phyloP scores from a whole-genome alignment of 192 early-diverging fungal species.

The Backusella psychrophila region DNA sequence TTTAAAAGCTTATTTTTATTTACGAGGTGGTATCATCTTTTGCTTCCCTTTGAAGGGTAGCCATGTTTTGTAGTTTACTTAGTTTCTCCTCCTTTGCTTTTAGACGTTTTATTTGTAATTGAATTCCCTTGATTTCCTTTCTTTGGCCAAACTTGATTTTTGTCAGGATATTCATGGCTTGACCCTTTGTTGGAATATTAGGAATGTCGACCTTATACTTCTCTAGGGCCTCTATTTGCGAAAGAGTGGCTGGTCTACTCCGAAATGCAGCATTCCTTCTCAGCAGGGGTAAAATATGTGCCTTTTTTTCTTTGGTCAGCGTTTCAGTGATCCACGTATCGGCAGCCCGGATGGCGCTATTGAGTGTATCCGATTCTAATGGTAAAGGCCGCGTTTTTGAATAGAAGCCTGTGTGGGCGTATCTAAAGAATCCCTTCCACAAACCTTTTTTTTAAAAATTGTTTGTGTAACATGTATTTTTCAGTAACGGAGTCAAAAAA shows the following conservation, averaged over 20 bases:
- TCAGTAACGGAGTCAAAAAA: neutral
- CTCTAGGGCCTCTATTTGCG: slow-evolving; percentile 50
- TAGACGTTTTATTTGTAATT: neutral
- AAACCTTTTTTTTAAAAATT: neutral
- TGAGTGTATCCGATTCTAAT: slow-evolving; percentile 47
- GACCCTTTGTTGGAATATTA: slow-evolving; percentile 53
- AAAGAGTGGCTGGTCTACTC: slow-evolving; percentile 41
- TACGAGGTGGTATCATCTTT: neutral
- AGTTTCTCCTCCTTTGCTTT: neutral
- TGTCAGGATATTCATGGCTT: slow-evolving; percentile 69
- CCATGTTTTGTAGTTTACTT: neutral
- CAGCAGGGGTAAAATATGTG: slow-evolving; percentile 10
- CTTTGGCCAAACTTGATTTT: slow-evolving; percentile 51
- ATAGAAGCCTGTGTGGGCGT: neutral
- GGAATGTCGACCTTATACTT: slow-evolving; percentile 25
- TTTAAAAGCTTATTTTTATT: neutral
- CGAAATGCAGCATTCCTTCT: slow-evolving; percentile 57
- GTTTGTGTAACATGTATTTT: neutral
- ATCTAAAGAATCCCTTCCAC: neutral
- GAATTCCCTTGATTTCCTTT: slow-evolving; percentile 19
- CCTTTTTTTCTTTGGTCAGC: slow-evolving; percentile 10
- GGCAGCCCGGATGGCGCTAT: slow-evolving; percentile 55
- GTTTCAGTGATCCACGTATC: slow-evolving; percentile 57
- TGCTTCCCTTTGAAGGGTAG: neutral
- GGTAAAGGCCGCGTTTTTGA: slow-evolving; percentile 17